phyloP scores from a whole-genome alignment of 2,329 filamentous ascomycete genomes.

The Pseudogymnoascus sp. region DNA sequence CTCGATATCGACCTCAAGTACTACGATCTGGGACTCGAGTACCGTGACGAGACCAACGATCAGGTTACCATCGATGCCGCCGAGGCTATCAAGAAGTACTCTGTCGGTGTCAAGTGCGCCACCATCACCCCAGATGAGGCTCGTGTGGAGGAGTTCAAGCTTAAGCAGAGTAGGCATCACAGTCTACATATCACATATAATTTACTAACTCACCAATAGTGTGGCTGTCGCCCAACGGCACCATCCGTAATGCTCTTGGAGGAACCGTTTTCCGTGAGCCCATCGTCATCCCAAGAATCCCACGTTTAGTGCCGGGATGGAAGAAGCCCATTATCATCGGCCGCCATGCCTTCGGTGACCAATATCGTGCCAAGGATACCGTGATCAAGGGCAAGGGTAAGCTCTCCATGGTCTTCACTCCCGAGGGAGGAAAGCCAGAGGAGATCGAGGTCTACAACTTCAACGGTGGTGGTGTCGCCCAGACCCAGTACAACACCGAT shows the following conservation, averaged over 20 bases:
- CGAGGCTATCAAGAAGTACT: slow-evolving; percentile 98
- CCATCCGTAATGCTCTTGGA: slow-evolving; percentile 64
- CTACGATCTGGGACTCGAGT: slow-evolving; percentile 87
- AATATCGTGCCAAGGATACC: slow-evolving; percentile 92
- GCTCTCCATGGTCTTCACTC: slow-evolving; percentile 91
- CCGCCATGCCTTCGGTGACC: slow-evolving; percentile 95
- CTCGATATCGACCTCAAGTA: slow-evolving; percentile 98
- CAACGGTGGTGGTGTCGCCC: slow-evolving; percentile 76
- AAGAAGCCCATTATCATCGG: slow-evolving; percentile 99
- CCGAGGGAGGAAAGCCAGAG: slow-evolving; percentile 70
- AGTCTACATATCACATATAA: neutral
- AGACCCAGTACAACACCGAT: slow-evolving; percentile 97
- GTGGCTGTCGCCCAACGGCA: slow-evolving; percentile 98
- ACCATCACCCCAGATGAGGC: slow-evolving; percentile 98
- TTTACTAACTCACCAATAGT: slow-evolving; percentile 41
- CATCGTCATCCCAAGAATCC: slow-evolving; percentile 90
- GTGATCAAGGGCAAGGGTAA: slow-evolving; percentile 78
- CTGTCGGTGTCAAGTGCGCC: slow-evolving; percentile 96
- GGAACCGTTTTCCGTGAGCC: slow-evolving; percentile 99
- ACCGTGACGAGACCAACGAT: slow-evolving; percentile 93
- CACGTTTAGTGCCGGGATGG: slow-evolving; percentile 91
- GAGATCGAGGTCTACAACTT: slow-evolving; percentile 87
- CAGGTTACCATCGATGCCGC: slow-evolving; percentile 92
- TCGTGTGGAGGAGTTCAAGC: slow-evolving; percentile 93
- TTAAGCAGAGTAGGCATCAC: slow-evolving; percentile 79